phyloP scores from a whole-genome alignment of 305 asterid species.

The Stenogyne calaminthoides region DNA sequence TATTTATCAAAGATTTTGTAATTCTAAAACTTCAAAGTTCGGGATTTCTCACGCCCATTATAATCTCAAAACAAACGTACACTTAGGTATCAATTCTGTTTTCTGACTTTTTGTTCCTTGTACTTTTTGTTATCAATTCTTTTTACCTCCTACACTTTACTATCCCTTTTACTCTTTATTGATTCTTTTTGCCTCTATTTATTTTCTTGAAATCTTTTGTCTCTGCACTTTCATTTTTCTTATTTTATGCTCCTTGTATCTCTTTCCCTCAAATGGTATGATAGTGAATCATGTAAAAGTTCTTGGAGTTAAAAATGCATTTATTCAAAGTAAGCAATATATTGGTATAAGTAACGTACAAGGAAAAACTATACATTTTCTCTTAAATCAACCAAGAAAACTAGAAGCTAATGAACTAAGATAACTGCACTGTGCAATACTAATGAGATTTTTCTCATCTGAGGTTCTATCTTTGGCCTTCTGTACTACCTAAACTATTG shows the following conservation, averaged over 20 bases:
- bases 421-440: not conserved
- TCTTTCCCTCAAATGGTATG: not conserved
- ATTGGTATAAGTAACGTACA: not conserved
- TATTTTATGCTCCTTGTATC: not conserved
- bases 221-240: not conserved
- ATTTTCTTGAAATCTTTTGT: no score
- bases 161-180: not conserved
- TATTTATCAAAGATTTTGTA: no score
- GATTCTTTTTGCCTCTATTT: not conserved
- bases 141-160: not conserved
- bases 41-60: no score
- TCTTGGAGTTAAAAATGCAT: no score
- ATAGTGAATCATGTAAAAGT: not conserved
- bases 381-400: not conserved
- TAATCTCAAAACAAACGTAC: no score
- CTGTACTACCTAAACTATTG: constrained; percentile 16
- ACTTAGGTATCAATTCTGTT: no score
- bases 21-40: no score
- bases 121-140: no score
- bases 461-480: constrained; percentile 1
- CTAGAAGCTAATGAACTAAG: not conserved
- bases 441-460: constrained; percentile 6
- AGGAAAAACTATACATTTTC: not conserved
- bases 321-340: no score
- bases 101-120: not conserved